These are phyloP conservation scores for Noccaea caerulescens DNA, from an alignment of 345 rosid genomes.

Conservation along the genomic window DNA sequence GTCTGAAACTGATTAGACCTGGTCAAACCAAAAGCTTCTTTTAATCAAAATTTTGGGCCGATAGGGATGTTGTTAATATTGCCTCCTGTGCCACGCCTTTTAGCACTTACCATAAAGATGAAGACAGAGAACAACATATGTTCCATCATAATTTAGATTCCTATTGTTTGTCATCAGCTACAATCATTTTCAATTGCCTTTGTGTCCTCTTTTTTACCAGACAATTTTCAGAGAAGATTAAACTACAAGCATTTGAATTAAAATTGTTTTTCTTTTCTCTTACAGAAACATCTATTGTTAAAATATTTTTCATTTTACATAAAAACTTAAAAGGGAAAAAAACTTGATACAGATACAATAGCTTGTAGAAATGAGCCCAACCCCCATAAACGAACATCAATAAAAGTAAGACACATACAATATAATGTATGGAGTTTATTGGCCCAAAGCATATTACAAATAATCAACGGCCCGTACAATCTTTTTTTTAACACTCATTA, in stretches of 20 bases:
- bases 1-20: constrained; percentile 41
- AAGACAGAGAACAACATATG: constrained; percentile 32
- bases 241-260: constrained; percentile 11
- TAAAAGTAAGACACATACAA: background rate
- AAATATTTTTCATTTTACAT: too few relatives aligned
- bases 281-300: background rate
- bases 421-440: too few relatives aligned
- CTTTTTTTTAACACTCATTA: background rate
- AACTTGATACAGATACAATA: background rate
- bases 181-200: constrained; percentile 28
- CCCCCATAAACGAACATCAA: background rate
- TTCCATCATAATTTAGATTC: constrained; percentile 41
- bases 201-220: constrained; percentile 19
- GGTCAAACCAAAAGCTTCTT: constrained; percentile 43
- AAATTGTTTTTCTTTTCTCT: background rate
- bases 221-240: constrained; percentile 36
- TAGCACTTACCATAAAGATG: constrained; percentile 37
- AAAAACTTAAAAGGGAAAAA: too few relatives aligned
- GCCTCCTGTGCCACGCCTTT: constrained; percentile 43
- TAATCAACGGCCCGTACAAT: background rate
- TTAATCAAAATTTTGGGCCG: constrained; percentile 5
- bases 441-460: background rate
- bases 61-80: constrained; percentile 8
- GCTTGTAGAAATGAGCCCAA: background rate
- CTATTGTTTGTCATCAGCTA: constrained; percentile 31